Conservation (phyloP, 257 asterid genomes). For the Solanum lycopersicoides region DNA sequence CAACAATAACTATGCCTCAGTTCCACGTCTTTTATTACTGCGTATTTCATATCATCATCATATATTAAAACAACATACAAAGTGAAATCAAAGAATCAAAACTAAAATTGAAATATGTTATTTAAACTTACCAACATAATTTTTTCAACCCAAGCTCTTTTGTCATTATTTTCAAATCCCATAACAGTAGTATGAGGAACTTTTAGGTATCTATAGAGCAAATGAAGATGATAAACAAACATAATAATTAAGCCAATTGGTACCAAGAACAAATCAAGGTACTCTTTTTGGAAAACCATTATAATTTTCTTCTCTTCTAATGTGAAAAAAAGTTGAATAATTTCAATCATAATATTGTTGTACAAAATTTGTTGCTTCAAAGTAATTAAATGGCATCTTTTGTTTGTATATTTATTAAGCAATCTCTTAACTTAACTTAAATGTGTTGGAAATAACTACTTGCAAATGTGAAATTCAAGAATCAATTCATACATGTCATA, state of each 20-base stretch:
- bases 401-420: neutral
- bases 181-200: neutral
- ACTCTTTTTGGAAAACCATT: neutral
- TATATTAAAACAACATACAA: neutral
- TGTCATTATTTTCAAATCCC: neutral
- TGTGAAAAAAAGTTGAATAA: neutral
- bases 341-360: neutral
- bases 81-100: neutral
- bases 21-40: neutral
- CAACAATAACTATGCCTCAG: neutral
- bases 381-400: neutral
- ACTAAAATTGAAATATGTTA: neutral
- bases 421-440: neutral
- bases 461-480: neutral
- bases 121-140: neutral
- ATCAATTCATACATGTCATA: no score
- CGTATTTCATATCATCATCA: neutral
- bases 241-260: neutral
- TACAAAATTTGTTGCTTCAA: neutral
- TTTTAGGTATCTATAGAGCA: conserved; percentile 1
- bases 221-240: neutral
- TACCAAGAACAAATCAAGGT: conserved; percentile 2
- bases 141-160: conserved; percentile 8
- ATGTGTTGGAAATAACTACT: neutral
- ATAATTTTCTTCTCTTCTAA: neutral